These are phyloP conservation scores for Pseudocercospora vitis DNA, from an alignment of 2,329 filamentous ascomycete genomes.

Conservation along the genomic window DNA sequence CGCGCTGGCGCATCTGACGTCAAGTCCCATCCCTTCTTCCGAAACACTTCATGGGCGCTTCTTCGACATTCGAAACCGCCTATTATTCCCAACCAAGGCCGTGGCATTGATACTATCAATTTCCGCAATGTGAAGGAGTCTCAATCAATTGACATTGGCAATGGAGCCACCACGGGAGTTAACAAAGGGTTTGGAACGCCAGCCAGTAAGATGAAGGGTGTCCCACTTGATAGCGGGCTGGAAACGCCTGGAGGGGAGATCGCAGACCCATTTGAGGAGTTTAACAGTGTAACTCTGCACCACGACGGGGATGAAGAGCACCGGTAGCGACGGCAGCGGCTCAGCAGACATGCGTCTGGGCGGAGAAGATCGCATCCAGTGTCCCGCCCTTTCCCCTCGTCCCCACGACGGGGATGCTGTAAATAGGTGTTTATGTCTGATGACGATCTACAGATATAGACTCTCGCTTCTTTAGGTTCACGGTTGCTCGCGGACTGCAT, in stretches of 20 bases:
- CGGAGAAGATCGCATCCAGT: no score
- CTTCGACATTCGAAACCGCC: slow-evolving; percentile 97
- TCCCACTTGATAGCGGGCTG: slow-evolving; percentile 81
- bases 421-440: no score
- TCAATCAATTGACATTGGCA: slow-evolving; percentile 83
- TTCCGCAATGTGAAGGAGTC: slow-evolving; percentile 98
- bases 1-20: slow-evolving; percentile 95
- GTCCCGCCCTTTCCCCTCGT: no score
- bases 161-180: slow-evolving; percentile 42
- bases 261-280: slow-evolving; percentile 93
- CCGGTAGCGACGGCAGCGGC: slow-evolving; percentile 14
- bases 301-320: slow-evolving; percentile 76
- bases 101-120: slow-evolving; percentile 90
- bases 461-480: no score
- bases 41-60: slow-evolving; percentile 91
- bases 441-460: no score
- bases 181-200: slow-evolving; percentile 41
- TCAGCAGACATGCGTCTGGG: no score
- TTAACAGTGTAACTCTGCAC: slow-evolving; percentile 96
- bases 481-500: no score
- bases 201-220: slow-evolving; percentile 62
- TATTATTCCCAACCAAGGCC: slow-evolving; percentile 88
- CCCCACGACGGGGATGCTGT: no score
- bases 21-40: slow-evolving; percentile 94
- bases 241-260: slow-evolving; percentile 80